Evolutionary conservation across 164 flowering plant genomes (phyloP), one percentile per base, ranked within the genome.

Genomic region (Liquidambar formosana): DNA sequence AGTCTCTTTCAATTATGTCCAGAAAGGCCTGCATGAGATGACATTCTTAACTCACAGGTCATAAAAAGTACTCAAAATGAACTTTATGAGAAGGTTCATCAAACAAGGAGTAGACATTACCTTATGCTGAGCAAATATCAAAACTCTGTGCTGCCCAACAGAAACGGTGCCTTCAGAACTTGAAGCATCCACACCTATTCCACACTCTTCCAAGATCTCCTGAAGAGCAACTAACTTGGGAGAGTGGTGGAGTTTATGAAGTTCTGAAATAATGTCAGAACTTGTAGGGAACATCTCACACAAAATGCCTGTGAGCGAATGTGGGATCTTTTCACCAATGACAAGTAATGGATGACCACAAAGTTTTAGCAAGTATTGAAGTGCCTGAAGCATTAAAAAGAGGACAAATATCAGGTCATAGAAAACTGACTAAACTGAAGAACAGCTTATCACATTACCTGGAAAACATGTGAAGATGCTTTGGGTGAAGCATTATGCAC

Each of bases 291-390:
- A 76, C 65, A 86, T 71, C 61, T 85, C 94, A 19, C 89, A 83
- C 59, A 95, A 56, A 58, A 69, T 43, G 45, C 67, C 57, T 28
- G 71, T 26, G 26, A 89, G 72, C 22, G 90, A 73, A 69, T 87
- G 91, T 19, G 92, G 81, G 64, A 83, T 70, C 65, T 79, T 86
- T 71, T 88, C 92, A 64, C 97, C 92, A 71, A 84, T 48, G 16
- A 93, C 99, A 65, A 96, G 98, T 82, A 96, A 84, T 4, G 99
- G 99, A 83, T 96, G 99, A 87, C 99, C 90, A 71, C 99, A 96
- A 61, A 96, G 94, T 79, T 96, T 96, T n/a, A 96, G 83, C 84
- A 96, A 77, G 82, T 93, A 96, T 49, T 92, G 96, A 71, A 96
- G 92, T 58, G 99, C 98, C 97, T 92, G 89, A 62, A 78, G 70